Evolutionary conservation across 805 yeast species (phyloP).

Genomic region (Metschnikowia aberdeeniae): DNA sequence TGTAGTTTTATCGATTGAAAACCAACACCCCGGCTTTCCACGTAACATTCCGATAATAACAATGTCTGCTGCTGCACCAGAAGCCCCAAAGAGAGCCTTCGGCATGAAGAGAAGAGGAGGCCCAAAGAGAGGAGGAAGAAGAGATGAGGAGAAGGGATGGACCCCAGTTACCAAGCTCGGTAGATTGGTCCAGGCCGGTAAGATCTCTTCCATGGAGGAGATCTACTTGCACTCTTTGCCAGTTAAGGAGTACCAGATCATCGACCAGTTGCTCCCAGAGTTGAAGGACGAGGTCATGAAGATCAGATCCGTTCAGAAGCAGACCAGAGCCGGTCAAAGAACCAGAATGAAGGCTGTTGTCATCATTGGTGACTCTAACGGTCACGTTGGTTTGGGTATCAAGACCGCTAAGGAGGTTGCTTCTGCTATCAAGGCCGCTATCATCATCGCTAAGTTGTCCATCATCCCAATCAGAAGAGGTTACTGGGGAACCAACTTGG

Average conservation of each 20-base stretch:
- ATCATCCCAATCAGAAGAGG: conserved; percentile 99
- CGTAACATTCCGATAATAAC: conserved; percentile 59
- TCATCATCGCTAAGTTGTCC: conserved; percentile 97
- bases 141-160: conserved; percentile 98
- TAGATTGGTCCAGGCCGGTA: conserved; percentile 98
- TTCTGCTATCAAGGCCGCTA: conserved; percentile 99
- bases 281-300: conserved; percentile 99
- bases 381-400: conserved; percentile 99
- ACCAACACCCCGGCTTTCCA: conserved; percentile 71
- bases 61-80: conserved; percentile 44
- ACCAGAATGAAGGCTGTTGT: conserved; percentile 99
- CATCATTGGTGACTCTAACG: conserved; percentile 98
- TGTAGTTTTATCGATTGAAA: conserved; percentile 52
- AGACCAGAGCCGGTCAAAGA: conserved; percentile 99
- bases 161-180: conserved; percentile 99
- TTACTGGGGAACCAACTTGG: conserved; percentile 99
- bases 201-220: conserved; percentile 94
- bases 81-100: conserved; percentile 45
- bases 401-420: conserved; percentile 99
- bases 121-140: conserved; percentile 53
- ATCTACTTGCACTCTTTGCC: conserved; percentile 99
- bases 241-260: conserved; percentile 98
- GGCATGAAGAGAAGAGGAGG: conserved; percentile 59
- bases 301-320: conserved; percentile 99
- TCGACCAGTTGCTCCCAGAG: conserved; percentile 92